Evolutionary conservation across 2,329 filamentous ascomycete genomes (phyloP), one percentile per base, ranked within the genome.

Genomic region (Sarocladiaceae sp.): DNA sequence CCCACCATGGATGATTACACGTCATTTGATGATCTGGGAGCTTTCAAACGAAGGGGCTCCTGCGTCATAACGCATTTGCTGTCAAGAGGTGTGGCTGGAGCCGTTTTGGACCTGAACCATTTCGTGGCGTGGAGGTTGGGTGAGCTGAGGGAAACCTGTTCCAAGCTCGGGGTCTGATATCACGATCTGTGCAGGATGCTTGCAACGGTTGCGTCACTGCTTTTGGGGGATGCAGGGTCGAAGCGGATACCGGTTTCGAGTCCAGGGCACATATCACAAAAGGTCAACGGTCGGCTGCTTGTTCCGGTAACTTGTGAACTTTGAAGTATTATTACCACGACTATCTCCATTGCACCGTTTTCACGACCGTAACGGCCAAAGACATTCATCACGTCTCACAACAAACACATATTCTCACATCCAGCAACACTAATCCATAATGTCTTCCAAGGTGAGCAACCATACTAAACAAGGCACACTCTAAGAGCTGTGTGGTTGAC

Each of bases 391-490:
- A 26, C 15, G 12, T 28, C 23, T 6, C 23, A 40, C 23, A 44
- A 5, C 28, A 47, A 47, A 25, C 18, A 20, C 22, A 18, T 29
- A n/a, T n/a, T n/a, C n/a, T n/a, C 12, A 22, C 5, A 29, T 17
- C 11, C 35, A 37, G 10, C 13, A 11, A 37, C 11, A 26, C 35
- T 20, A 37, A 36, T 36, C n/a, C 18, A 50, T 50, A 36, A 50
- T 50, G 47, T 50, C 47, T 37, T 50, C 47, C 47, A 50, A 50
- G 40, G 40, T 44, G 28, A 28, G 40, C 20, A 22, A n/a, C n/a
- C n/a, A n/a, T n/a, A n/a, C n/a, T n/a, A n/a, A n/a, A n/a, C 47
- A 36, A 50, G 33, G 8, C 12, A 39, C 17, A 10, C 8, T 39
- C 18, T n/a, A 20, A 39, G 8, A 39, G 18, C 18, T 39, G 18